Conservation (phyloP, 495 filamentous ascomycete genomes). For the Friedmanniomyces simplex region DNA sequence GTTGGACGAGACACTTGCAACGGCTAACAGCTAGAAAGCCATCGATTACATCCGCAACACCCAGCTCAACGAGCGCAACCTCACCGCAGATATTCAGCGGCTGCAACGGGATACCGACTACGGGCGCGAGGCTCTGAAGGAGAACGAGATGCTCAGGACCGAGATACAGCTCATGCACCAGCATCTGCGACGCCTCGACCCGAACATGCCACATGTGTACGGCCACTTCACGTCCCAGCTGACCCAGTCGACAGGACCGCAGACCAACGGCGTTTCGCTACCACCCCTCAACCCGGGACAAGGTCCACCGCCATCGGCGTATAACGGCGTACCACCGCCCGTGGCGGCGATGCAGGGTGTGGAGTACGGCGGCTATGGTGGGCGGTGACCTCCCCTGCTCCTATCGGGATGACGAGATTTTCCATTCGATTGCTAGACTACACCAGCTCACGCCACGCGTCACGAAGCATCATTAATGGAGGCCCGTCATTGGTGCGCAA, state of each 20-base stretch:
- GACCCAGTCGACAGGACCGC: constrained; percentile 7
- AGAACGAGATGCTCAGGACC: constrained; percentile 23
- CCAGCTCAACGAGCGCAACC: constrained; percentile 10
- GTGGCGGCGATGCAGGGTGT: constrained; percentile 4
- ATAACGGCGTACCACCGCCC: neutral
- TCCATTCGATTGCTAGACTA: neutral
- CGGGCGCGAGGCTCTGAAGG: constrained; percentile 13
- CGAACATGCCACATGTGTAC: constrained; percentile 21
- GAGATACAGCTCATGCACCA: constrained; percentile 24
- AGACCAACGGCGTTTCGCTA: constrained; percentile 14
- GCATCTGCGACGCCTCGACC: constrained; percentile 17
- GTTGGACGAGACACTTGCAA: neutral
- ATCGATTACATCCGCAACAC: constrained; percentile 23
- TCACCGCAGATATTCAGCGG: constrained; percentile 8
- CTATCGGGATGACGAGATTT: neutral
- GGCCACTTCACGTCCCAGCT: constrained; percentile 20
- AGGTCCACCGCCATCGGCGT: neutral
- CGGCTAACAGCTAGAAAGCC: constrained; percentile 9
- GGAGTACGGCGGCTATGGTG: constrained; percentile 2
- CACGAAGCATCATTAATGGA: neutral
- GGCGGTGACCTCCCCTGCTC: neutral
- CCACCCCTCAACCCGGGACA: constrained; percentile 7
- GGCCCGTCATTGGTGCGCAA: neutral
- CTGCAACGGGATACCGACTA: constrained; percentile 18
- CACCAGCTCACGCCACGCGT: neutral